phyloP scores from a whole-genome alignment of 495 filamentous ascomycete species.

The Massariosphaeria phaeospora region DNA sequence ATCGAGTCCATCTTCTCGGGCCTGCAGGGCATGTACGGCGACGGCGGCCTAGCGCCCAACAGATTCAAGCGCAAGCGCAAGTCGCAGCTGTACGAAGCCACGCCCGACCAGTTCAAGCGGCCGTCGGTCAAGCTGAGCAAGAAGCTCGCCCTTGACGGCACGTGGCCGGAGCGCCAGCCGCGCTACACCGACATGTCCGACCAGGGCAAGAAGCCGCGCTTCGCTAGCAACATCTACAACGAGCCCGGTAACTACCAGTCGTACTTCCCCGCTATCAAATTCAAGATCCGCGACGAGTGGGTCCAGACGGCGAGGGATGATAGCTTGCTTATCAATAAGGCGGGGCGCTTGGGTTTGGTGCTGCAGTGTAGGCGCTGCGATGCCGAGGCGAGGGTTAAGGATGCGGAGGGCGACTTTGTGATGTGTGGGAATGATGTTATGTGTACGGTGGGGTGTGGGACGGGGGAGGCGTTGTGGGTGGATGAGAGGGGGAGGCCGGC shows the following conservation, averaged over 20 bases:
- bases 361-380: background rate
- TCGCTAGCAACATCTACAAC: constrained; percentile 1
- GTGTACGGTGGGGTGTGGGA: constrained; percentile 6
- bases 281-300: background rate
- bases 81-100: too few relatives aligned
- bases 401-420: constrained; percentile 10
- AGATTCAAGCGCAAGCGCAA: too few relatives aligned
- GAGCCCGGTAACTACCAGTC: constrained; percentile 6
- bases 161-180: background rate
- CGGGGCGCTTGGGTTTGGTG: constrained; percentile 1
- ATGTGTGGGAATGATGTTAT: constrained; percentile 8
- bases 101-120: background rate
- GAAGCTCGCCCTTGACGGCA: background rate
- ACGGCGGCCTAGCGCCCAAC: too few relatives aligned
- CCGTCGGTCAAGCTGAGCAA: background rate
- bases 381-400: background rate
- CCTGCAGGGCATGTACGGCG: too few relatives aligned
- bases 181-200: background rate
- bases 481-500: background rate
- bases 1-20: background rate
- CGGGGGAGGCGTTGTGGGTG: background rate
- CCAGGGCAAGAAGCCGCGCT: background rate
- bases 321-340: constrained; percentile 1
- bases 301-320: background rate
- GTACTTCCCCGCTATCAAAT: constrained; percentile 5